Evolutionary conservation across 176 grass and related monocot genomes (phyloP).

Genomic region (Rhipidocladum racemiflorum): DNA sequence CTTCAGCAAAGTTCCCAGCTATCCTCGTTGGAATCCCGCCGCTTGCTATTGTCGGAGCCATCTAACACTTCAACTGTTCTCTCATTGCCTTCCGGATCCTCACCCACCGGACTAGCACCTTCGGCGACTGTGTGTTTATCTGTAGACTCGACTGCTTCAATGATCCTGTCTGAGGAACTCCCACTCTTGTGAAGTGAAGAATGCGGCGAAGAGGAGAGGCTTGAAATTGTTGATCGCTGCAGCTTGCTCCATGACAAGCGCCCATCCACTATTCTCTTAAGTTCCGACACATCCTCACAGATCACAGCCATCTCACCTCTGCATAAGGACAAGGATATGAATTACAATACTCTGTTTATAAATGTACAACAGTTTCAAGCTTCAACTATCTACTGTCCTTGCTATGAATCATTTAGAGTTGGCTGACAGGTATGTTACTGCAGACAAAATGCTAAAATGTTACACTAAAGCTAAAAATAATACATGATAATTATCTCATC

Average conservation of each 20-base stretch:
- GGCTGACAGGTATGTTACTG: background rate
- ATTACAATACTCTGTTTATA: background rate
- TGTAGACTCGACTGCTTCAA: conserved; percentile 20
- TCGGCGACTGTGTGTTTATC: conserved; percentile 27
- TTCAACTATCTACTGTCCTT: background rate
- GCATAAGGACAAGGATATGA: conserved; percentile 12
- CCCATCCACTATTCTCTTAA: conserved; percentile 52
- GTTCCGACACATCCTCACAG: conserved; percentile 42
- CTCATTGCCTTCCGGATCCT: background rate
- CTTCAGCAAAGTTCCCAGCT: conserved; percentile 48
- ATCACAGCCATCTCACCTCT: conserved; percentile 62
- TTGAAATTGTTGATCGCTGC: conserved; percentile 39
- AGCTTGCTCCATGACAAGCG: conserved; percentile 42
- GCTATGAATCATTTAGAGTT: background rate
- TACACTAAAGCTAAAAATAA: background rate
- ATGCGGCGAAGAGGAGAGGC: conserved; percentile 42
- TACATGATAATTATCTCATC: background rate
- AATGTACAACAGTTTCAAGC: background rate
- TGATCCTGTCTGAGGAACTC: conserved; percentile 19
- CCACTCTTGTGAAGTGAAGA: conserved; percentile 42
- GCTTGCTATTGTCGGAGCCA: background rate
- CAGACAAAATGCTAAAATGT: background rate
- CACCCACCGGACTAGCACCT: background rate
- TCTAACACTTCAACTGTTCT: background rate
- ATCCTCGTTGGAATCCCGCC: conserved; percentile 24